Percentiles rank a stretch among this genome's conserved stretches.
Evolutionary conservation across 345 rosid genomes (phyloP).

Genomic region (Cardamine chenopodiifolia): DNA sequence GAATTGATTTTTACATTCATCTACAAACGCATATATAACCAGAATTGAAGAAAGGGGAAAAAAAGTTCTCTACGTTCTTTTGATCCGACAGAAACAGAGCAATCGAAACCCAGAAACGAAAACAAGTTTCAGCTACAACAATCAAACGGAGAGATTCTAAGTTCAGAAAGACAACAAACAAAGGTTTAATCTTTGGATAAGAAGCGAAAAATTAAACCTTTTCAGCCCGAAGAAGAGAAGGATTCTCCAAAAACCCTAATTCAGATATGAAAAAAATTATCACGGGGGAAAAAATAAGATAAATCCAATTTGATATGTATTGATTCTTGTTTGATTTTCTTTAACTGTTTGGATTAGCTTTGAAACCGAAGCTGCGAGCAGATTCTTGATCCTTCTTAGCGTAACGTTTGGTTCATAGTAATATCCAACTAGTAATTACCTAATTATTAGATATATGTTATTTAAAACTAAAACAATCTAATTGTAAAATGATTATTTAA

Average conservation of each 20-base stretch:
- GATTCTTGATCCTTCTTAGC: constrained; percentile 14
- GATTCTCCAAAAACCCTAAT: constrained; percentile 32
- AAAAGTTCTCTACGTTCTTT: background rate
- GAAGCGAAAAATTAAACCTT: constrained; percentile 6
- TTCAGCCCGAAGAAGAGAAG: constrained; percentile 22
- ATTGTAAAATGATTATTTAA: no score
- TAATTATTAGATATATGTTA: background rate
- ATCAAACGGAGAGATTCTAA: background rate
- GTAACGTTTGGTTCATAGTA: constrained; percentile 4
- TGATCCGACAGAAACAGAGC: constrained; percentile 15
- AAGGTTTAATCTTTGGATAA: background rate
- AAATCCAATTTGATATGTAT: background rate
- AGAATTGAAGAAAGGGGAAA: background rate
- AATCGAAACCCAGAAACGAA: constrained; percentile 21
- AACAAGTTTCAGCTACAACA: background rate
- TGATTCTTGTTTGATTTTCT: background rate
- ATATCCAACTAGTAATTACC: background rate
- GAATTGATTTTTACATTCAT: background rate
- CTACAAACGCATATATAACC: background rate
- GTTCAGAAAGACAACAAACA: background rate
- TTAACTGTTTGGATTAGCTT: background rate
- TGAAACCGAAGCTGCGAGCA: constrained; percentile 19
- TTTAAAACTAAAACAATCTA: background rate
- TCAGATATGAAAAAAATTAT: constrained; percentile 7
- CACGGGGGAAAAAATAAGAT: background rate